Evolutionary conservation across 345 rosid genomes (phyloP).

Genomic region (Atalantia buxifolia): DNA sequence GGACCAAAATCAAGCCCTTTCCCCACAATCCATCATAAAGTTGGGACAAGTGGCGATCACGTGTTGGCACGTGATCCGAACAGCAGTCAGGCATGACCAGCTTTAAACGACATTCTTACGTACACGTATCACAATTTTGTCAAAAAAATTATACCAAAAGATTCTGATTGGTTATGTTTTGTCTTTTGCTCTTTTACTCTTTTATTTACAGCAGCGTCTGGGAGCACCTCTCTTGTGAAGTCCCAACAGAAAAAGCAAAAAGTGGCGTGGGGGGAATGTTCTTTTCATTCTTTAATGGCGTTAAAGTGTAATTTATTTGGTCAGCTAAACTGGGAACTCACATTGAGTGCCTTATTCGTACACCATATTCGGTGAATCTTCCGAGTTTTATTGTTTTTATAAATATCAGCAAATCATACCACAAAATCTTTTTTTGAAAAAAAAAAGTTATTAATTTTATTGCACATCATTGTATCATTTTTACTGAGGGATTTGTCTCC

Average conservation of each 20-base stretch:
- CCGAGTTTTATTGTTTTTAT: no score
- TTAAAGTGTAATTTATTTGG: not conserved
- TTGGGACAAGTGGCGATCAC: not conserved
- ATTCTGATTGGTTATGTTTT: not conserved
- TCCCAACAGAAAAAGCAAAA: not conserved
- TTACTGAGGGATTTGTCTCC: not conserved
- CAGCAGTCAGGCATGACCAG: not conserved
- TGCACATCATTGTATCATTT: not conserved
- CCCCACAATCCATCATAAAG: not conserved
- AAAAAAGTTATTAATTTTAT: no score
- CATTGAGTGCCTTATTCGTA: not conserved
- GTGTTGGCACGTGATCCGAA: constrained; percentile 12
- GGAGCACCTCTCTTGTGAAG: no score
- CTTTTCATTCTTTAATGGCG: not conserved
- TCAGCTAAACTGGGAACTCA: not conserved
- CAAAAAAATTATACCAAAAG: not conserved
- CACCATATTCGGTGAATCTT: no score
- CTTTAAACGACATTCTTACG: constrained; percentile 6
- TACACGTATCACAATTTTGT: not conserved
- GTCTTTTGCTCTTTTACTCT: no score
- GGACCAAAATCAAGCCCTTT: constrained; percentile 4
- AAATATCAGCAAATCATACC: no score
- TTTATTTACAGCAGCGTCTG: no score
- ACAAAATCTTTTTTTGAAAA: no score
- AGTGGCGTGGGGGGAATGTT: not conserved